Conservation (phyloP, 2,329 filamentous ascomycete species). For the Aspergillus floridensis region DNA sequence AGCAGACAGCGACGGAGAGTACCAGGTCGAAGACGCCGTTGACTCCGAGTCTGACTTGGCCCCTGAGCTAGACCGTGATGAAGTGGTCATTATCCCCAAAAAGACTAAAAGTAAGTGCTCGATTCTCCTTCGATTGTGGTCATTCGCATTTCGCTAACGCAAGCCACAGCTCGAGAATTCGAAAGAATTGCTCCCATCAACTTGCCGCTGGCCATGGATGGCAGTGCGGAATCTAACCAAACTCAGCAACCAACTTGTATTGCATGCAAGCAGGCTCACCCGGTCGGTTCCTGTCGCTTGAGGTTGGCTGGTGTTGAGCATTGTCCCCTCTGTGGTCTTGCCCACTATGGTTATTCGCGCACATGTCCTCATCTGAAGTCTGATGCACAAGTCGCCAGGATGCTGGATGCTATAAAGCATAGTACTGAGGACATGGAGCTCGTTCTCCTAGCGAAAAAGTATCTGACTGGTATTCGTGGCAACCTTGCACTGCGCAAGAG, state of each 20-base stretch:
- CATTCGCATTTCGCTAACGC: constrained; percentile 9
- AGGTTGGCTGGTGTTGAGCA: constrained; percentile 59
- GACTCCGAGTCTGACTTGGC: constrained; percentile 27
- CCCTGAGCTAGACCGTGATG: constrained; percentile 20
- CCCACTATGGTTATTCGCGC: constrained; percentile 56
- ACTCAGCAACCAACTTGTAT: constrained; percentile 41
- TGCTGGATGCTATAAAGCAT: constrained; percentile 61
- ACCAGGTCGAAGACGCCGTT: constrained; percentile 27
- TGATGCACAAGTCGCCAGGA: constrained; percentile 61
- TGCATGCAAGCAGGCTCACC: constrained; percentile 56
- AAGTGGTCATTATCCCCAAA: constrained; percentile 24
- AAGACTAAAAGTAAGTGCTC: constrained; percentile 21
- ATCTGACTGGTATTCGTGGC: constrained; percentile 57
- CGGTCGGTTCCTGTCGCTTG: constrained; percentile 58
- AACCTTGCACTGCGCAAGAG: constrained; percentile 55
- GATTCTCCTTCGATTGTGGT: not conserved
- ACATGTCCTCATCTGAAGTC: constrained; percentile 63
- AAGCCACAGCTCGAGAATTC: constrained; percentile 36
- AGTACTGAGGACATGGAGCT: constrained; percentile 56
- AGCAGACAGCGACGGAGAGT: constrained; percentile 33
- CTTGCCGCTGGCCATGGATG: constrained; percentile 17
- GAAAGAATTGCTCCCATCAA: constrained; percentile 31
- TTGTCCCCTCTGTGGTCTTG: constrained; percentile 64
- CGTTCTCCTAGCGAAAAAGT: constrained; percentile 55
- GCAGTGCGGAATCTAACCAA: constrained; percentile 12